Evolutionary conservation across 2,329 filamentous ascomycete genomes (phyloP), one percentile per base, ranked within the genome.

Genomic region (Cladosporium halotolerans): DNA sequence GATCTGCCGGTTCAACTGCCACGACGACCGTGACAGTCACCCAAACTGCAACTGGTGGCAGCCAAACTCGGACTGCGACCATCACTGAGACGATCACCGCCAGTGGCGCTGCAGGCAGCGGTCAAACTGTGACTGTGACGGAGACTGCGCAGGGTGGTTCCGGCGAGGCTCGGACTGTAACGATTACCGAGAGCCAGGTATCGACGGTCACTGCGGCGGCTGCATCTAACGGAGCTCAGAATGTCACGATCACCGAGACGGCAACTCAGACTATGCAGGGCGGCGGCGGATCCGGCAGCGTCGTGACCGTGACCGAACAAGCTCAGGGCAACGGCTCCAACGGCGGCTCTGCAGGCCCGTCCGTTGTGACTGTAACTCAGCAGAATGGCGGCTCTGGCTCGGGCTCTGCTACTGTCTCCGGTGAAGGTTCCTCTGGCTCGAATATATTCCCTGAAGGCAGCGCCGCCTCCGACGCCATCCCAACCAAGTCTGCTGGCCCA

Each of bases 71-170:
- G 23, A 42, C 38, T 9, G 23, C 18, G 4, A 49, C 46, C 3
- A 23, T 41, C 11, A 49, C 46, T n/a, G n/a, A 18, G 7, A 46
- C 44, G 18, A 5, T 50, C 9, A 50, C 47, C 11, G 38, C 42
- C 16, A 50, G 19, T 33, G 47, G n/a, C 10, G 16, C 9, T 42
- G 28, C 28, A 14, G 46, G 28, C 16, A 14, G 23, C 1, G 46
- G 39, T 32, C 46, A 41, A 42, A 49, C 46, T n/a, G 18, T 49
- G 28, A 49, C 46, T n/a, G 9, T 38, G 2, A 49, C 46, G 4
- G 31, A 41, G 19, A 49, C 46, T 23, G 13, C n/a, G 36, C 10
- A 34, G 23, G 46, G 36, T n/a, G 46, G 32, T 3, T 40, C 28
- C 9, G 40, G 40, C 14, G 40, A 18, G 4, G 18, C 18, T n/a